Base-by-base conservation (phyloP, 345 rosid species). In the Euphorbia tirucalli region DNA sequence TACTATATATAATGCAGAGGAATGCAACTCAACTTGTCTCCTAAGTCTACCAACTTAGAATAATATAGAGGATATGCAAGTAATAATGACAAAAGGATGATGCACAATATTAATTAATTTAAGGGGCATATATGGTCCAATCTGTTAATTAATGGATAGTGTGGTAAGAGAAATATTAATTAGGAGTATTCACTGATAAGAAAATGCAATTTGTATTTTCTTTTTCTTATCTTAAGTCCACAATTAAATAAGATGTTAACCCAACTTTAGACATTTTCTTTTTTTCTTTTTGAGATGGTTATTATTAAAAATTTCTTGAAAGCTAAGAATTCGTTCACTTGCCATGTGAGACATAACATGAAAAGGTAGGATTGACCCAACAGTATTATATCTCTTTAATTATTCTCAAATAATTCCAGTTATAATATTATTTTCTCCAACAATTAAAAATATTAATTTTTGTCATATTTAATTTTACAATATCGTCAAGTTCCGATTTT, bases 251-350 rank as follows among this genome's bases (percentile, higher is more conserved):
- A 59, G 39, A 70, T 16, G 32, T 31, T 44, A 30, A 27, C 21
- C 52, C 41, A 24, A 43, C 57, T 19, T 60, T 44, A 14, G 22
- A 18, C 22, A 27, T 25, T 7, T 65, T 24, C 21, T 37, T 67
- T 58, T 31, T 28, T 11, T 16, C 24, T 62, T 46, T 44, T 15
- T 1, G 14, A 15, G 27, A 11, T 30, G 11, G 66, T 73, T 68
- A 66, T 68, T 39, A 70, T 74, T 77, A 44, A 32, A 37, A 39
- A 13, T 74, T 50, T 35, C 82, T 82, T 82, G 35, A 70, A 82
- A 75, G 80, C 83, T 70, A 82, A 79, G 85, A 67, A 58, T 74
- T 56, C 77, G 25, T 54, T 75, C 74, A 70, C 80, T 73, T 62
- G n/a, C 66, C 82, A 78, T 64, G 80, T 75, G 82, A 75, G 57